A percentile compares a stretch with the other conserved stretches of the same genome.
These are phyloP conservation scores for Pichia cabralensis DNA, from an alignment of 805 yeast species.

Conservation along the genomic window DNA sequence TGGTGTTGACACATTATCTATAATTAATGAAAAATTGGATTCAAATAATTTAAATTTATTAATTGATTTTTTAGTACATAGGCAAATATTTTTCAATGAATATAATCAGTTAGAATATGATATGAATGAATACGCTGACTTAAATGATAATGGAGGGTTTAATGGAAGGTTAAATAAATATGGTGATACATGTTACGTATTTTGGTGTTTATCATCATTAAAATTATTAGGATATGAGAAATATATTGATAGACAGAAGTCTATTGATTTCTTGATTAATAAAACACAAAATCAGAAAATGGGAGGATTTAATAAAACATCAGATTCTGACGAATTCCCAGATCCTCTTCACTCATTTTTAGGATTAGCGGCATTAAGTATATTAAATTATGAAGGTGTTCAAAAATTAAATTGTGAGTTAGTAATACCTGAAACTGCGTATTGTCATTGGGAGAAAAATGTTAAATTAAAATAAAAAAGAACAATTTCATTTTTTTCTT, in stretches of 20 bases:
- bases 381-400: constrained; percentile 19
- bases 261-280: constrained; percentile 35
- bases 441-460: constrained; percentile 13
- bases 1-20: constrained; percentile 52
- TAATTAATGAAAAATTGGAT: constrained; percentile 24
- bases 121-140: constrained; percentile 28
- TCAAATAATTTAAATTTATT: constrained; percentile 25
- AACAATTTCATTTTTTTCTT: no score
- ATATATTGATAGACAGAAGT: constrained; percentile 29
- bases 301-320: constrained; percentile 74
- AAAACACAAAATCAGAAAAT: constrained; percentile 49
- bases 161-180: constrained; percentile 81
- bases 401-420: constrained; percentile 13
- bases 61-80: constrained; percentile 47
- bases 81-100: constrained; percentile 43
- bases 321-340: constrained; percentile 41
- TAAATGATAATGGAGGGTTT: constrained; percentile 60
- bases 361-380: constrained; percentile 44
- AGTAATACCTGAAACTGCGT: constrained; percentile 17
- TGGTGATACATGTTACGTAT: constrained; percentile 81
- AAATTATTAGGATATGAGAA: constrained; percentile 25
- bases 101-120: constrained; percentile 21
- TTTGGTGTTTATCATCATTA: constrained; percentile 68
- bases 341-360: constrained; percentile 64
- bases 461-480: no score